These are phyloP conservation scores for Carex littledalei DNA, from an alignment of 176 grass and related monocot species.

Conservation along the genomic window DNA sequence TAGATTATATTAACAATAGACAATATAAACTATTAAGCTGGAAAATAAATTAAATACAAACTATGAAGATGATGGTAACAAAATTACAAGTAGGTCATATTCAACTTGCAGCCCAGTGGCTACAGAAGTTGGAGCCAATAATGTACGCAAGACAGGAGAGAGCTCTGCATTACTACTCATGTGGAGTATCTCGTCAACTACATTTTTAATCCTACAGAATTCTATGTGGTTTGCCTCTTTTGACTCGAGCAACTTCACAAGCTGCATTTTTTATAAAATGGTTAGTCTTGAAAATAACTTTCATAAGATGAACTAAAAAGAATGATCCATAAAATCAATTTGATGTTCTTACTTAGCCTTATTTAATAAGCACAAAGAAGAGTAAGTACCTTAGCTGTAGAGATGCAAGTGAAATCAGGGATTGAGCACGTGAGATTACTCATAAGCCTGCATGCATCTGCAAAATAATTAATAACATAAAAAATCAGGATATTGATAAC, in stretches of 20 bases:
- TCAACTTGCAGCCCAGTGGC: slow-evolving; percentile 86
- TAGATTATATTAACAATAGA: not conserved
- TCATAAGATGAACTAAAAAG: slow-evolving; percentile 33
- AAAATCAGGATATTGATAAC: slow-evolving; percentile 12
- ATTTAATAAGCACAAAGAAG: slow-evolving; percentile 5
- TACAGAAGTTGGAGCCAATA: slow-evolving; percentile 59
- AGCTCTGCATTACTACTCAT: slow-evolving; percentile 74
- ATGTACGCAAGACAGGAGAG: slow-evolving; percentile 47
- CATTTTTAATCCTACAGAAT: slow-evolving; percentile 90
- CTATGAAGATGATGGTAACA: not conserved
- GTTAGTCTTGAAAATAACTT: slow-evolving; percentile 16
- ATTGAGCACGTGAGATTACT: slow-evolving; percentile 58
- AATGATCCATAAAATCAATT: slow-evolving; percentile 21
- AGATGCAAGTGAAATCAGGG: slow-evolving; percentile 93
- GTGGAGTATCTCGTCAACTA: slow-evolving; percentile 72
- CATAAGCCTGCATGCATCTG: slow-evolving; percentile 89
- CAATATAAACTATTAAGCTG: slow-evolving; percentile 23
- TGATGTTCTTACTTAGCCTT: not conserved
- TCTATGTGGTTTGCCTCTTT: slow-evolving; percentile 97
- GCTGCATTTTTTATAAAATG: slow-evolving; percentile 45
- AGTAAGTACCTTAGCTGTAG: slow-evolving; percentile 69
- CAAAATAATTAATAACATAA: slow-evolving; percentile 7
- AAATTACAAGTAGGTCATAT: slow-evolving; percentile 64
- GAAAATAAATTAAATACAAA: not conserved
- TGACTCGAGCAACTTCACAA: slow-evolving; percentile 88